Base-by-base conservation (phyloP, 805 yeast genomes). In the Candida railenensis region DNA sequence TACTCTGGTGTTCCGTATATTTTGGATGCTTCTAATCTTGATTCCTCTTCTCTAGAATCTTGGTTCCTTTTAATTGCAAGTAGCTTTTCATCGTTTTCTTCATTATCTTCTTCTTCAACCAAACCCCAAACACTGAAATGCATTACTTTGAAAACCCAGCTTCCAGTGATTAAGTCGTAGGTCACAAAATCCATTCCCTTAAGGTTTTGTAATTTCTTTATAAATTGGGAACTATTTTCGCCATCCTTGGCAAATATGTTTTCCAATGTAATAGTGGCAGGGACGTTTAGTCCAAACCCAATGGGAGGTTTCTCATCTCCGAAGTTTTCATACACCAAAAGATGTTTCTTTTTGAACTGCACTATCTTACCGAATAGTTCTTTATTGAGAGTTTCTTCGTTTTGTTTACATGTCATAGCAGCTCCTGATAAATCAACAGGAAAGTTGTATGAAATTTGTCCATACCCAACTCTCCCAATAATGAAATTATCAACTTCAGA, bases 101-200 rank as follows among this genome's bases (percentile, higher is more conserved):
- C 19, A 19, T 71, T 83, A 36, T 76, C 81, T 19, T 76, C 82
- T 21, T 84, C 89, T 3, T 42, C 44, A 5, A 42, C 30, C 34
- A 94, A 66, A 4, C 98, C 98, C 97, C 97, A 94, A 4, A 87
- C 80, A 69, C 96, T 89, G 58, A 94, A 94, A 69, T 94, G 99
- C 54, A 86, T 82, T 7, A 91, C 97, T 54, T 74, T 79, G 65
- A 89, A 90, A 1, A 85, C 82, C 89, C 91, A 90, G 3, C 78
- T 65, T 32, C 89, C 88, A 3, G 81, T 78, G 22, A 83, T 73
- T 3, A 90, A 89, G 56, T 87, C 90, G 59, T 84, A 90, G 3
- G 90, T 84, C 12, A 91, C 72, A 59, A 87, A 89, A 50, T 83
- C 83, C 83, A 85, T 89, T 4, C 91, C 96, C 30, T 56, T 75